Base-by-base conservation (phyloP, 768 basidiomycete genomes). In the Kwoniella pini region DNA sequence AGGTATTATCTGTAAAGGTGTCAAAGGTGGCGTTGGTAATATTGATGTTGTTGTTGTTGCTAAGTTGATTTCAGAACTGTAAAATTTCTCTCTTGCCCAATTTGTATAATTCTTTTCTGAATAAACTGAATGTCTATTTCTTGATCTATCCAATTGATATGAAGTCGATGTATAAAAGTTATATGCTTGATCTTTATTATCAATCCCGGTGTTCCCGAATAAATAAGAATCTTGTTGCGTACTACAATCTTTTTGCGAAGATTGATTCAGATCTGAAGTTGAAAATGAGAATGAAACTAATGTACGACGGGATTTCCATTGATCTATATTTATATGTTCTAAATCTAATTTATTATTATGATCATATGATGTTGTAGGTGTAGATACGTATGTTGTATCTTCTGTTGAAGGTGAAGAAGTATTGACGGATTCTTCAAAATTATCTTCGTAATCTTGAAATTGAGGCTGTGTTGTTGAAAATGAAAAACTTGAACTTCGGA, bases 311-410 rank as follows among this genome's bases (percentile, higher is more conserved):
- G 40, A 42, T 42, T 42, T 42, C 44, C 44, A 46, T 26, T 27
- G 7, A 46, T 46, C 44, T 24, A 22, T 46, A 46, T 26, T 17
- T 42, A 42, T 10, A 42, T 36, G 33, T 36, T 42, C 40, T 42
- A 42, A 11, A 19, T 13, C 19, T 42, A 42, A 6, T 19, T 12
- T 42, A 10, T 42, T 42, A 6, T 10, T 42, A 6, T 42, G 40
- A 19, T 46, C 44, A 46, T 46, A 46, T 46, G 44, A 46, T 26
- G 44, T 46, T 42, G 40, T 42, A 42, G 40, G 40, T 10, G 40
- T 42, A 6, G 40, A 42, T 42, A 42, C 40, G 19, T 42, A 42
- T 42, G 40, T 42, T 19, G 40, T 42, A 19, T 19, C 40, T 42
- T 12, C 19, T 19, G 40, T 42, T 42, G 11, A 12, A 6, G 40